Evolutionary conservation across 2,329 filamentous ascomycete species (phyloP).

Genomic region (Talaromyces sp.): DNA sequence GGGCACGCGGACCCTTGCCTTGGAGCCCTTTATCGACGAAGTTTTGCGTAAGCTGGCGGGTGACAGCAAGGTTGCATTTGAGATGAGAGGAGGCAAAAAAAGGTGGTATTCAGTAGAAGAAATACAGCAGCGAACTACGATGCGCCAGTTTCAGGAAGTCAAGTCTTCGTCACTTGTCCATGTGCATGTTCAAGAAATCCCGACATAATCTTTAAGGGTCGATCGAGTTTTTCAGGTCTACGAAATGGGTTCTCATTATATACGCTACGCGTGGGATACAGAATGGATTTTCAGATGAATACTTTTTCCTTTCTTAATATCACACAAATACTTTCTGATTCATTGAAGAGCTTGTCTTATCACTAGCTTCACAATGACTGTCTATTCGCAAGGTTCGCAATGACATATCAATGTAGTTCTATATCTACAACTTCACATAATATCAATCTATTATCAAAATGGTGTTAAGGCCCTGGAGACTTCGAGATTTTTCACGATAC

Average conservation of each 20-base stretch:
- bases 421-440: too few relatives aligned
- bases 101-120: conserved; percentile 31
- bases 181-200: neutral
- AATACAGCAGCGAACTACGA: conserved; percentile 11
- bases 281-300: neutral
- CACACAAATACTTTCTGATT: too few relatives aligned
- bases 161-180: neutral
- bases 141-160: neutral
- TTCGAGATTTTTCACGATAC: too few relatives aligned
- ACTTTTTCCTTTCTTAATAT: too few relatives aligned
- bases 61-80: conserved; percentile 39
- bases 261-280: neutral
- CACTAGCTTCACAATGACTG: too few relatives aligned
- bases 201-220: neutral
- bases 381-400: too few relatives aligned
- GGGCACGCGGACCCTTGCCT: conserved; percentile 27
- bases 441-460: too few relatives aligned
- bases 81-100: conserved; percentile 28
- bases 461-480: too few relatives aligned
- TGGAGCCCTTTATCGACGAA: conserved; percentile 42
- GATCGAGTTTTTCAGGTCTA: neutral
- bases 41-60: conserved; percentile 39
- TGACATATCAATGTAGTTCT: too few relatives aligned
- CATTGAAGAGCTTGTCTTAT: too few relatives aligned
- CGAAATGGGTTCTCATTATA: neutral